Conservation (phyloP, 2,329 filamentous ascomycete species). For the Didymella exigua region DNA sequence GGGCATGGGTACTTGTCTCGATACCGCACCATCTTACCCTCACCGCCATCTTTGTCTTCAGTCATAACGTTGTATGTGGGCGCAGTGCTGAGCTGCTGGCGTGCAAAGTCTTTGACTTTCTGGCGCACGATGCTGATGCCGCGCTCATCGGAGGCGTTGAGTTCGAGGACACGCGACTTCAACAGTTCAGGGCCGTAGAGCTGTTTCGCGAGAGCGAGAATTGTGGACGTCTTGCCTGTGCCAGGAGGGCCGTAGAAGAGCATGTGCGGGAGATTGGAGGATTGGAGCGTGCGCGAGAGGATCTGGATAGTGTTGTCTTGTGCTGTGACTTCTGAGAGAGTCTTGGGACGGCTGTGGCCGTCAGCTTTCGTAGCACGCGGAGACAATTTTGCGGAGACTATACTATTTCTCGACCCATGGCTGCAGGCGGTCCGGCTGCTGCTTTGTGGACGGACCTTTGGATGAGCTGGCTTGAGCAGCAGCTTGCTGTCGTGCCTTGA, state of each 20-base stretch:
- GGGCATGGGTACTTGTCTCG: conserved; percentile 82
- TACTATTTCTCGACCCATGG: conserved; percentile 99
- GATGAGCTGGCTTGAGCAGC: conserved; percentile 73
- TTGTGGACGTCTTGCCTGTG: conserved; percentile 96
- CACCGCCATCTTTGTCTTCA: conserved; percentile 46
- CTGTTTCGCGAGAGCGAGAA: conserved; percentile 95
- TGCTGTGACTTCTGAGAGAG: conserved; percentile 89
- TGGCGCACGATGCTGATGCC: conserved; percentile 96
- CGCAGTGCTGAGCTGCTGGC: conserved; percentile 88
- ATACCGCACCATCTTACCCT: conserved; percentile 51
- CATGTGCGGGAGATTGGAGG: conserved; percentile 98
- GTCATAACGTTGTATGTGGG: conserved; percentile 67
- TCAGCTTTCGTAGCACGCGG: conserved; percentile 16
- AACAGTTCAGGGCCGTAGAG: conserved; percentile 95
- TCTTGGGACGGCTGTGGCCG: conserved; percentile 81
- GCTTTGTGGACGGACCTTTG: conserved; percentile 67
- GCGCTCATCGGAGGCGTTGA: conserved; percentile 98
- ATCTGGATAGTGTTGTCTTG: conserved; percentile 97
- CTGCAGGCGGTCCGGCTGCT: conserved; percentile 71
- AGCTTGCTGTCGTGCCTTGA: conserved; percentile 80
- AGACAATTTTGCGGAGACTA: conserved; percentile 11
- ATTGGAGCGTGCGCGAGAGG: conserved; percentile 89
- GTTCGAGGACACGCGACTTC: conserved; percentile 92
- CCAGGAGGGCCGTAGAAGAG: conserved; percentile 98
- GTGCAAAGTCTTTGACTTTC: conserved; percentile 97